Base-by-base conservation (phyloP, 164 flowering plant genomes). In the Piper betle region DNA sequence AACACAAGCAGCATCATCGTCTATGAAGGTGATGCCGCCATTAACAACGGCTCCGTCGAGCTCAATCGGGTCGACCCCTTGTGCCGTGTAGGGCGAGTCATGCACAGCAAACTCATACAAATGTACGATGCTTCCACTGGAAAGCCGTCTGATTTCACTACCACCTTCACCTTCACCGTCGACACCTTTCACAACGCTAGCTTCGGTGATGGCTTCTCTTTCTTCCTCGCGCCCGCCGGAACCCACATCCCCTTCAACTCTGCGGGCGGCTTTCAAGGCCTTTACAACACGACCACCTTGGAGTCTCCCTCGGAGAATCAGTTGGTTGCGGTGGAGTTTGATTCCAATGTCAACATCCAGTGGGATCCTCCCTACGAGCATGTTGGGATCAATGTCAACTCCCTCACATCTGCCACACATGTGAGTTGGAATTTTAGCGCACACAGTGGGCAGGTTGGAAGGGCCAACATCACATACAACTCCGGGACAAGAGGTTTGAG, bases 121-220 rank as follows among this genome's bases (percentile, higher is more conserved):
- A 41, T 66, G 3, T 72, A 63, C 62, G 71, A 72, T 38, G 9
- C 42, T 1, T 1, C 65, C 33, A 65, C 66, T 4, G 48, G 58
- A 37, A 57, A 43, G 3, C 52, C 62, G 12, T 7, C 85, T 0
- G 80, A 84, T 58, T 82, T 86, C 77, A 62, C 73, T 1, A 72
- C 86, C 4, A 73, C 57, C 52, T 85, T 79, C 64, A 43, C 82
- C 61, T 77, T 84, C 64, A 50, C 37, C 60, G 67, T 84, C 9
- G 73, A 72, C 64, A 66, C 70, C 15, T 52, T 0, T 2, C 41
- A 0, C 13, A 46, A 57, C 9, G 1, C n/a, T 6, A 2, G 2
- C 0, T 62, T 58, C 16, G 75, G 76, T 53, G 55, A 68, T 37
- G 80, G 80, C 1, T 19, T 79, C 3, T 67, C 74, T 39, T 77